phyloP scores from a whole-genome alignment of 768 basidiomycete species.

The Symmetrospora coprosmae region DNA sequence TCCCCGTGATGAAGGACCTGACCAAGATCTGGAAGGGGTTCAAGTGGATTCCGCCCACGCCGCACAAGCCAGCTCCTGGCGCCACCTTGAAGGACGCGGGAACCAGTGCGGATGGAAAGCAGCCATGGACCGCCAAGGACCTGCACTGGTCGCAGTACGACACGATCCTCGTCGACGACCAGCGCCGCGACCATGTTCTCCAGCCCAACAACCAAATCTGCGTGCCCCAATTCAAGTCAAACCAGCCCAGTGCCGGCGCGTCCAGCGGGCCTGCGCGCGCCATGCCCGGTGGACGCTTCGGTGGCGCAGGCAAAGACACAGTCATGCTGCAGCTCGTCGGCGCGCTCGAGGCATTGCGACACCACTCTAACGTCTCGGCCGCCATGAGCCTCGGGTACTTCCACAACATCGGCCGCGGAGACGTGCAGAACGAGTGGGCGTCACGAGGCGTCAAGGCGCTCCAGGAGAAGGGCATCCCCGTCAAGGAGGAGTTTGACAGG shows the following conservation, averaged over 20 bases:
- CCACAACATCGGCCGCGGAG: background rate
- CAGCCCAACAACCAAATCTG: too few species aligned
- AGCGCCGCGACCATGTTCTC: too few species aligned
- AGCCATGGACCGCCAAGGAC: background rate
- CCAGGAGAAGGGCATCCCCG: background rate
- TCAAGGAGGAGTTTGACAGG: background rate
- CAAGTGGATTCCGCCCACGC: background rate
- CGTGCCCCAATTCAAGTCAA: too few species aligned
- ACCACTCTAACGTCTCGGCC: background rate
- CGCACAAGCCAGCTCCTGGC: background rate
- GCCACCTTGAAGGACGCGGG: too few species aligned
- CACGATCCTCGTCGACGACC: conserved; percentile 19
- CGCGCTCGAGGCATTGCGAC: background rate
- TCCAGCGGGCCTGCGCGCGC: too few species aligned
- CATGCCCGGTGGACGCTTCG: too few species aligned
- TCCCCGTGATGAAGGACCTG: conserved; percentile 26
- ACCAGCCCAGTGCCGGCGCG: too few species aligned
- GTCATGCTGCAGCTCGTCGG: conserved; percentile 3
- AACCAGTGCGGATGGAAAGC: too few species aligned
- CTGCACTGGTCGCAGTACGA: conserved; percentile 15
- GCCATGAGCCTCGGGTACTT: background rate
- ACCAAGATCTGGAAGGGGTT: conserved; percentile 22
- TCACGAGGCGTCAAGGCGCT: background rate
- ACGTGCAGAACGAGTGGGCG: background rate
- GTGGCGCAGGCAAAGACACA: background rate